A percentile compares a stretch with the other conserved stretches of the same genome.
Conservation (phyloP, 1,284 basidiomycete genomes). For the Trametes versicolor region DNA sequence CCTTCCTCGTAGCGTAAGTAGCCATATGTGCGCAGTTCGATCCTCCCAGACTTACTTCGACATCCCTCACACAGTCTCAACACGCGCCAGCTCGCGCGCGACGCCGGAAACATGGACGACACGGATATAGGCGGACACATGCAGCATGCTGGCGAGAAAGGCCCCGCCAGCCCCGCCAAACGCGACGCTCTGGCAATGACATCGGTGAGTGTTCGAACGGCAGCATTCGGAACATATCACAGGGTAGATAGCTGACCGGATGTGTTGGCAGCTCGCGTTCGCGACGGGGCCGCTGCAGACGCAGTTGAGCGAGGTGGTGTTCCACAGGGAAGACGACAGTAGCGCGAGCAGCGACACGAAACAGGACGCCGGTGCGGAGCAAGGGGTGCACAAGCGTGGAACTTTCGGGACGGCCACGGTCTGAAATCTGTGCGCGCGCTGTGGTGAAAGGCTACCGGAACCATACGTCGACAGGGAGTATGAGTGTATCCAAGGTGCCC, state of each 20-base stretch:
- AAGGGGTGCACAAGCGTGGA: background rate
- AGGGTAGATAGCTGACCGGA: background rate
- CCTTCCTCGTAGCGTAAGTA: slow-evolving; percentile 13
- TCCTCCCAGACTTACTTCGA: background rate
- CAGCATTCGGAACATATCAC: background rate
- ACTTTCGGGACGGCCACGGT: background rate
- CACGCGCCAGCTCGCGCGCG: slow-evolving; percentile 7
- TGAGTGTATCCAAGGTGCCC: too few species aligned
- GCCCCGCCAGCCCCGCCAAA: background rate
- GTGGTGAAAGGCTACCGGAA: too few species aligned
- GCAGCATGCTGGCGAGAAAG: background rate
- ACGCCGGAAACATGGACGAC: slow-evolving; percentile 6
- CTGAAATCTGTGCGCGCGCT: background rate
- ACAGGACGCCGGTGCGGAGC: background rate
- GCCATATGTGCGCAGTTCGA: background rate
- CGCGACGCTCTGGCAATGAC: background rate
- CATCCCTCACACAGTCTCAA: slow-evolving; percentile 4
- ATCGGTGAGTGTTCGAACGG: background rate
- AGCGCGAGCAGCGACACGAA: background rate
- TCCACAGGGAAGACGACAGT: background rate
- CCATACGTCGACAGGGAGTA: too few species aligned
- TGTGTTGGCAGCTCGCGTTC: background rate
- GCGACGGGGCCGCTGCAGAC: background rate
- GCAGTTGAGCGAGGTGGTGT: background rate
- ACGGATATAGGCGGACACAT: background rate